Percentiles rank a stretch among this genome's conserved stretches.
phyloP scores from a whole-genome alignment of 257 asterid species.

The Solanum acaule region DNA sequence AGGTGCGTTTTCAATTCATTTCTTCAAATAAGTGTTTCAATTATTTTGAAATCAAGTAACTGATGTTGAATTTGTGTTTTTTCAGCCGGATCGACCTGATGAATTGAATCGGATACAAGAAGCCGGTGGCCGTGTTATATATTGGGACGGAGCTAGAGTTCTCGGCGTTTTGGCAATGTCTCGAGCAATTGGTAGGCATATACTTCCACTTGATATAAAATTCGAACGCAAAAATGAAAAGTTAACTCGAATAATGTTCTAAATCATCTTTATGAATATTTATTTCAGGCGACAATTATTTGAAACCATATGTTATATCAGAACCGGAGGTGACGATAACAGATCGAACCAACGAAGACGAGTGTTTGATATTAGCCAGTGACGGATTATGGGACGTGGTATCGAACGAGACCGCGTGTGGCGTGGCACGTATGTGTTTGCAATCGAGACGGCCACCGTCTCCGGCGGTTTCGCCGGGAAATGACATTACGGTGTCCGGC shows the following conservation, averaged over 20 bases:
- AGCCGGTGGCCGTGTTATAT: conserved; percentile 37
- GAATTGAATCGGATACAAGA: conserved; percentile 34
- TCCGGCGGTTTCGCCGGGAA: not conserved
- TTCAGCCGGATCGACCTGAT: conserved; percentile 35
- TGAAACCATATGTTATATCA: conserved; percentile 39
- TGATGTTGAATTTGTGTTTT: not conserved
- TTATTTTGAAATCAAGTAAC: not conserved
- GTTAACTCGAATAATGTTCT: not conserved
- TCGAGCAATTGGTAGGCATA: conserved; percentile 43
- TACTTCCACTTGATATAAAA: too few relatives aligned
- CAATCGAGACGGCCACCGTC: conserved; percentile 3
- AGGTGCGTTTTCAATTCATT: conserved; percentile 27
- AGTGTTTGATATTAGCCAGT: conserved; percentile 36
- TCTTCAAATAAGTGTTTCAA: not conserved
- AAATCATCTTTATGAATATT: not conserved
- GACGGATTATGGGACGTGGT: conserved; percentile 57
- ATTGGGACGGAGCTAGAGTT: conserved; percentile 35
- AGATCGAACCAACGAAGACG: conserved; percentile 22
- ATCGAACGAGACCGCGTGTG: conserved; percentile 25
- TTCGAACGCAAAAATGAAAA: not conserved
- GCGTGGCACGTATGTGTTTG: conserved; percentile 30
- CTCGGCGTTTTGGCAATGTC: conserved; percentile 59
- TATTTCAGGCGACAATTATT: conserved; percentile 22
- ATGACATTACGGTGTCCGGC: not conserved
- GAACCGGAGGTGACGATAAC: conserved; percentile 47